Evolutionary conservation across 768 basidiomycete species (phyloP).

Genomic region (Phaffia tasmanica): DNA sequence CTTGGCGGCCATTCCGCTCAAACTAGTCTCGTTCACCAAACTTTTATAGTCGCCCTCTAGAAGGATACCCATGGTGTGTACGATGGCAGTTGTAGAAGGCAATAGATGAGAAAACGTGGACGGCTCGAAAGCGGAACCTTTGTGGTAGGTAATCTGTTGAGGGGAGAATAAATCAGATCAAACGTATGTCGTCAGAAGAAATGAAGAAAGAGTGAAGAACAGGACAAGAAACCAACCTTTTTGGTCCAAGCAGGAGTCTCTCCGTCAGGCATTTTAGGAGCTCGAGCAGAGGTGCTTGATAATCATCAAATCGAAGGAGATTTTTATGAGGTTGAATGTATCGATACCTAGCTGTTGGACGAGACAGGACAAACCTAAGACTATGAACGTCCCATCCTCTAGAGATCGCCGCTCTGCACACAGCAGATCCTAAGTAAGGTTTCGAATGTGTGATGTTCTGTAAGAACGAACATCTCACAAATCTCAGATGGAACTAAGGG

Average conservation of each 20-base stretch:
- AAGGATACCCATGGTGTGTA: slow-evolving; percentile 87
- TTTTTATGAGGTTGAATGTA: slow-evolving; percentile 15
- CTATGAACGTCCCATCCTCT: slow-evolving; percentile 79
- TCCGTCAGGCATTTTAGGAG: slow-evolving; percentile 78
- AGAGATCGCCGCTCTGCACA: slow-evolving; percentile 76
- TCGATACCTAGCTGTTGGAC: too few species aligned
- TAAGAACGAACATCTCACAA: not conserved
- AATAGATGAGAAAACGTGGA: slow-evolving; percentile 60
- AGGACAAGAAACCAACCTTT: slow-evolving; percentile 45
- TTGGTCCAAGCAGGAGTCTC: slow-evolving; percentile 77
- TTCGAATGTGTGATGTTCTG: not conserved
- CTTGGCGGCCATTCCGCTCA: not conserved
- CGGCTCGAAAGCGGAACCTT: slow-evolving; percentile 69
- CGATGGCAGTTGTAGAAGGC: slow-evolving; percentile 58
- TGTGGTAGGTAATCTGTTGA: slow-evolving; percentile 71
- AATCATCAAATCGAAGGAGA: not conserved
- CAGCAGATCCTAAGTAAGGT: slow-evolving; percentile 61
- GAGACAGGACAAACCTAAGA: slow-evolving; percentile 52
- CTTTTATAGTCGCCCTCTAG: slow-evolving; percentile 77
- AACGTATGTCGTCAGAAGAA: too few species aligned
- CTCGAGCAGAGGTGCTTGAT: slow-evolving; percentile 67
- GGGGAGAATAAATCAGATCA: not conserved
- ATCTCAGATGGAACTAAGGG: not conserved
- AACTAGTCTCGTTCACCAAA: slow-evolving; percentile 41
- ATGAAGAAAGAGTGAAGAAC: slow-evolving; percentile 19